A percentile compares a stretch with the other conserved stretches of the same genome.
Conservation (phyloP, 176 grass and related monocot genomes). For the Eleusine indica region DNA sequence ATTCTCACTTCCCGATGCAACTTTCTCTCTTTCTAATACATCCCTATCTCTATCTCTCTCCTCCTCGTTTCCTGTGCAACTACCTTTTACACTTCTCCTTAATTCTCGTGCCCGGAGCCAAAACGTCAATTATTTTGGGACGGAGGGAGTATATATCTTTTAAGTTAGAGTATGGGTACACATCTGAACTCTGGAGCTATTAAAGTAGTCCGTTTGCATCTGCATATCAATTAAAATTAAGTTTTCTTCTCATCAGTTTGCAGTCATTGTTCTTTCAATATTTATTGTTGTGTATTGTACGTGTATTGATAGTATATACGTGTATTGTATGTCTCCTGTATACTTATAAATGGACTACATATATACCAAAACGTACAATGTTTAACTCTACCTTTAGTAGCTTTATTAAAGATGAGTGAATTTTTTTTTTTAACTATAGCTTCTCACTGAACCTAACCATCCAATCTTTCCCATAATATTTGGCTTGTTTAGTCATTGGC, state of each 20-base stretch:
- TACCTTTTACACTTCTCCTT: no score
- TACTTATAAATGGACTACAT: background rate
- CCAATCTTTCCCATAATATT: background rate
- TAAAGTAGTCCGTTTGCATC: background rate
- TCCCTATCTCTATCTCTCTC: no score
- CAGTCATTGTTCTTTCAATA: background rate
- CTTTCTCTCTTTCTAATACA: no score
- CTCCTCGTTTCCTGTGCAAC: no score
- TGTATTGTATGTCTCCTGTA: background rate
- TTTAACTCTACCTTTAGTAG: background rate
- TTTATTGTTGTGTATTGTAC: background rate
- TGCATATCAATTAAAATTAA: no score
- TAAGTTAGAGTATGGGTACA: background rate
- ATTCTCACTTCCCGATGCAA: no score
- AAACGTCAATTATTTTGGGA: no score
- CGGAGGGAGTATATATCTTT: background rate
- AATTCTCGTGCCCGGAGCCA: no score
- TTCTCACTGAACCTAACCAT: conserved; percentile 8
- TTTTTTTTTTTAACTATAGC: background rate
- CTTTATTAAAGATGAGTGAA: background rate
- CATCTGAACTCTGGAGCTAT: background rate
- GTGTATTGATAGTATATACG: background rate
- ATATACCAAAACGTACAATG: background rate
- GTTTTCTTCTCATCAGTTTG: background rate
- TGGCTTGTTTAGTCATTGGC: background rate